Conservation (phyloP, 148 eudicot species). For the Rhododendron mucronatum region DNA sequence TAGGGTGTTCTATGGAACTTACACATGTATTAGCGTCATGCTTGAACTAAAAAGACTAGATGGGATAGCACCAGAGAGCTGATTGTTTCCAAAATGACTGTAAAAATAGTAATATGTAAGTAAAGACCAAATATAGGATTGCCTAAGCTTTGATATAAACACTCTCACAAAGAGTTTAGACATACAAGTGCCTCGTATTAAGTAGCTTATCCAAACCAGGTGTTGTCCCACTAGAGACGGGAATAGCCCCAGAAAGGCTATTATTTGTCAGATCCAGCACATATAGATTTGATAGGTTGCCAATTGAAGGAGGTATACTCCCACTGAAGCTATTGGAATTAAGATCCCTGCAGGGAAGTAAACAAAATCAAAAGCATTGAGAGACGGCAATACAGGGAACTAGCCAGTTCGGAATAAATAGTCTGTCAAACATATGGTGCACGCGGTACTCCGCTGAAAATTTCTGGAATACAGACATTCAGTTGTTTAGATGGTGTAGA, state of each 20-base stretch:
- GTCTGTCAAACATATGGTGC: background rate
- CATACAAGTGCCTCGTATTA: slow-evolving; percentile 68
- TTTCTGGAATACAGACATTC: background rate
- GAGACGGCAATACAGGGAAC: background rate
- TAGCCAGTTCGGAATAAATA: background rate
- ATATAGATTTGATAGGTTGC: slow-evolving; percentile 43
- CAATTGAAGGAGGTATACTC: slow-evolving; percentile 50
- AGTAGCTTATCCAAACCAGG: slow-evolving; percentile 68
- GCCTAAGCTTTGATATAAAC: background rate
- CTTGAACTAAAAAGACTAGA: slow-evolving; percentile 49
- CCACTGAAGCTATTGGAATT: slow-evolving; percentile 39
- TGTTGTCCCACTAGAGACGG: slow-evolving; percentile 45
- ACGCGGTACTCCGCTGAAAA: background rate
- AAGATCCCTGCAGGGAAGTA: slow-evolving; percentile 29
- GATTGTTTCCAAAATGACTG: slow-evolving; percentile 81
- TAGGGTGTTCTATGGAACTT: slow-evolving; percentile 29
- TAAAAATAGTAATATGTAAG: background rate
- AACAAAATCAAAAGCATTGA: background rate
- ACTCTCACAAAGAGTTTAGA: background rate
- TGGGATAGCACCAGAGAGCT: slow-evolving; percentile 70
- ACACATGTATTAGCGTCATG: slow-evolving; percentile 70
- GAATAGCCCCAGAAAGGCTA: slow-evolving; percentile 49
- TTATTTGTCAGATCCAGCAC: slow-evolving; percentile 82
- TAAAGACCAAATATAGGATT: background rate
- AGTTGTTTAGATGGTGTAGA: background rate